These are phyloP conservation scores for Schizopora paradoxa DNA, from an alignment of 1,284 basidiomycete species.

Conservation along the genomic window DNA sequence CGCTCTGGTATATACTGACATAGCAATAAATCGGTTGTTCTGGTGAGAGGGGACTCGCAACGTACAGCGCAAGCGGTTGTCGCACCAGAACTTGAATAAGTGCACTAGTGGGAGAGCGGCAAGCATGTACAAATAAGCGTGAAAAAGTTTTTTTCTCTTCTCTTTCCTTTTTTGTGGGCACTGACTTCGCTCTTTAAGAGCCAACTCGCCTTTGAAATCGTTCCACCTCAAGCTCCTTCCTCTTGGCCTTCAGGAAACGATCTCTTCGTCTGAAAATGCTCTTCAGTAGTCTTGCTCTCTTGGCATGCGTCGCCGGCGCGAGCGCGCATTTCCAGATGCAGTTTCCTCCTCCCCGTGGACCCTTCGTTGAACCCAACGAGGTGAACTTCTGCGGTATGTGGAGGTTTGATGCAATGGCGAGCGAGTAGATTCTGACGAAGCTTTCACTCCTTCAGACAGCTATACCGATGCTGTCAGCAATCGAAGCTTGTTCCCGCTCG, in stretches of 20 bases:
- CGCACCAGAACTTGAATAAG: no score
- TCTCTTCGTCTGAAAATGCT: slow-evolving; percentile 32
- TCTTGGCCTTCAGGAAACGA: slow-evolving; percentile 11
- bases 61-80: no score
- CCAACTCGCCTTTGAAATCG: not conserved
- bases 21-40: no score
- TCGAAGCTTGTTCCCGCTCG: slow-evolving; percentile 54
- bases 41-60: no score
- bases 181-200: not conserved
- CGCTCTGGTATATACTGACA: no score
- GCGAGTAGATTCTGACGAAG: not conserved
- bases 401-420: not conserved
- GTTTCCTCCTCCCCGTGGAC: slow-evolving; percentile 53
- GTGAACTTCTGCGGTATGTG: slow-evolving; percentile 42
- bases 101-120: no score
- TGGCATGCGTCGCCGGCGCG: slow-evolving; percentile 32
- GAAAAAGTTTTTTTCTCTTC: slow-evolving; percentile 30
- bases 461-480: slow-evolving; percentile 37
- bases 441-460: slow-evolving; percentile 34
- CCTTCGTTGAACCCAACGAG: slow-evolving; percentile 48
- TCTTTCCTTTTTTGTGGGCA: slow-evolving; percentile 2
- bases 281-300: slow-evolving; percentile 25
- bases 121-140: slow-evolving; percentile 22
- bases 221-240: not conserved
- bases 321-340: slow-evolving; percentile 59